Percentiles rank a stretch among this genome's conserved stretches.
These are phyloP conservation scores for Rhizopus stolonifer DNA, from an alignment of 371 early-diverging fungal genomes.

Conservation along the genomic window DNA sequence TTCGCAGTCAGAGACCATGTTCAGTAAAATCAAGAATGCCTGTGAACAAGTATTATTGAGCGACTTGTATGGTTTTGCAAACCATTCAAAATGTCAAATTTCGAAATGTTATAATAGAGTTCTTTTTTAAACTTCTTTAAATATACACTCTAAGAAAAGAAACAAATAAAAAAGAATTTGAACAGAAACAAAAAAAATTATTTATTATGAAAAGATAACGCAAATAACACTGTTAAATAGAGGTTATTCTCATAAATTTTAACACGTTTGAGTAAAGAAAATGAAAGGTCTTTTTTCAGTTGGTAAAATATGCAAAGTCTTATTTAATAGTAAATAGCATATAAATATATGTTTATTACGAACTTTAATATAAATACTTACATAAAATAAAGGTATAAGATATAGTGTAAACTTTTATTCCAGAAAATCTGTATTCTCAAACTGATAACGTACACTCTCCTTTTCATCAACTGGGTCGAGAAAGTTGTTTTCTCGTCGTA, in stretches of 20 bases:
- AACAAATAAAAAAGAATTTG: too few species aligned
- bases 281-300: too few species aligned
- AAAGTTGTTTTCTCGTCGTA: conserved; percentile 17
- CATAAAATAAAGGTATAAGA: conserved; percentile 9
- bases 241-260: too few species aligned
- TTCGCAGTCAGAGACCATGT: conserved; percentile 7
- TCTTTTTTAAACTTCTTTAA: too few species aligned
- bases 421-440: conserved; percentile 10
- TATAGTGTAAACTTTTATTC: conserved; percentile 7
- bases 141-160: too few species aligned
- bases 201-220: too few species aligned
- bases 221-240: too few species aligned
- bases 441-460: conserved; percentile 2
- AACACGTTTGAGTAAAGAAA: too few species aligned
- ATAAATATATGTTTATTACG: too few species aligned
- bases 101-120: conserved; percentile 6
- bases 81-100: conserved; percentile 3
- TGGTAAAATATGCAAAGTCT: too few species aligned
- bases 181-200: too few species aligned
- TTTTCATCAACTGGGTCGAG: conserved; percentile 16
- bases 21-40: conserved; percentile 1
- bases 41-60: conserved; percentile 4
- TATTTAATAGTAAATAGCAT: too few species aligned
- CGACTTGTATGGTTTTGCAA: conserved; percentile 7
- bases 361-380: neutral